These are phyloP conservation scores for Calonectria pseudoturangicola DNA, from an alignment of 2,329 filamentous ascomycete genomes.

Conservation along the genomic window DNA sequence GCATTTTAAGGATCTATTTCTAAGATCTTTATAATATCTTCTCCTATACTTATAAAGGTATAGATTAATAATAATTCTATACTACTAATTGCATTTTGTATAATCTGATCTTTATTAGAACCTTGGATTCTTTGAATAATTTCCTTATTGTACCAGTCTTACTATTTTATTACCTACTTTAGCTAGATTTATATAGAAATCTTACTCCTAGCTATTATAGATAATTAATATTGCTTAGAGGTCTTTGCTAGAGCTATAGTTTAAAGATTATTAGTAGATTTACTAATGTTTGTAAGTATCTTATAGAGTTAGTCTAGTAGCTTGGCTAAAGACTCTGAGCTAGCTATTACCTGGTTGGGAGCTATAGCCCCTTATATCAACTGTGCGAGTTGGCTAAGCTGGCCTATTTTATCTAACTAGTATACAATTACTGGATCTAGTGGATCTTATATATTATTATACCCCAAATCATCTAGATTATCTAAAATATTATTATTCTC, in stretches of 20 bases:
- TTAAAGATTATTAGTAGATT: neutral
- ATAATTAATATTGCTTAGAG: neutral
- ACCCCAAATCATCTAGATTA: neutral
- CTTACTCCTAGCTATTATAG: neutral
- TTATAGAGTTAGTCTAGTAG: neutral
- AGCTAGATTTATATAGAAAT: neutral
- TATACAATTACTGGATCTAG: neutral
- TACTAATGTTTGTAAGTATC: neutral
- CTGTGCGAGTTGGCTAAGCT: neutral
- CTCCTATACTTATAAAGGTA: neutral
- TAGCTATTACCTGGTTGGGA: neutral
- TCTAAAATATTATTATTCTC: neutral
- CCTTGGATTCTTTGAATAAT: conserved; percentile 6
- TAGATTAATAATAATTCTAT: neutral
- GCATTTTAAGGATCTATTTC: neutral
- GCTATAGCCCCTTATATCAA: neutral
- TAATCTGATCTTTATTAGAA: neutral
- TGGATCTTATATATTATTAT: neutral
- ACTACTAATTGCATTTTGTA: neutral
- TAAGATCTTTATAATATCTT: conserved; percentile 11
- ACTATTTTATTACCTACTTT: neutral
- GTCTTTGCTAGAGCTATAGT: neutral
- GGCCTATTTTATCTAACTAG: neutral
- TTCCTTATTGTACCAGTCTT: neutral
- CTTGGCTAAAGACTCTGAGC: neutral